A percentile compares a stretch with the other conserved stretches of the same genome.
Evolutionary conservation across 2,329 filamentous ascomycete genomes (phyloP).

Genomic region (Ophiostoma australiae): DNA sequence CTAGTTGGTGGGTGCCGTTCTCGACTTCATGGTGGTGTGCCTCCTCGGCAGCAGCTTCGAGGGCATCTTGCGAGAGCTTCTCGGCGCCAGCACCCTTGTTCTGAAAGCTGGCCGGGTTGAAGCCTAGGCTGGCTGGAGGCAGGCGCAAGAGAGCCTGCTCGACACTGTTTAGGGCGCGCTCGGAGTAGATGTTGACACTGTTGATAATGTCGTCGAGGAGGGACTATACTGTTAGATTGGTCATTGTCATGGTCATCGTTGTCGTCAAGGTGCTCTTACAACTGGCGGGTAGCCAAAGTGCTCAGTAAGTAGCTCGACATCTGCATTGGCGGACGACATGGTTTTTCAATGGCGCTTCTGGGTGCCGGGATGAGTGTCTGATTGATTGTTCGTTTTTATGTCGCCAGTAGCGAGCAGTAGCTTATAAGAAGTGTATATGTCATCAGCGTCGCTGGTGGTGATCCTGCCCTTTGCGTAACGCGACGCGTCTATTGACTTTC

Average conservation of each 20-base stretch:
- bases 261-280: conserved; percentile 47
- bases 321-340: conserved; percentile 37
- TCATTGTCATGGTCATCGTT: neutral
- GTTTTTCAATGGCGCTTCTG: neutral
- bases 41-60: conserved; percentile 38
- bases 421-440: neutral
- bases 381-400: neutral
- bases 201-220: conserved; percentile 98
- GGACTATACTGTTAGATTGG: conserved; percentile 50
- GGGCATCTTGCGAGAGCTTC: conserved; percentile 16
- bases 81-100: conserved; percentile 22
- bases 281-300: conserved; percentile 93
- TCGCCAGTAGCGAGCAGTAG: neutral
- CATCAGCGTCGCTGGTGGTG: neutral
- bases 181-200: conserved; percentile 87
- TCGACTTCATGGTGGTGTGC: conserved; percentile 69
- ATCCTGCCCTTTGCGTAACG: neutral
- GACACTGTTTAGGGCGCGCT: conserved; percentile 81
- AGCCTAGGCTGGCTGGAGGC: conserved; percentile 74
- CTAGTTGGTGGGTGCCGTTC: conserved; percentile 77
- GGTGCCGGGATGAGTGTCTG: neutral
- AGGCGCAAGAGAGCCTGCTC: conserved; percentile 74
- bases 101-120: conserved; percentile 46
- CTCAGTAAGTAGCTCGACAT: conserved; percentile 76
- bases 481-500: conserved; percentile 16